Evolutionary conservation across 768 basidiomycete species (phyloP), one percentile per base, ranked within the genome.

Genomic region (Macrolepiota albuminosa): DNA sequence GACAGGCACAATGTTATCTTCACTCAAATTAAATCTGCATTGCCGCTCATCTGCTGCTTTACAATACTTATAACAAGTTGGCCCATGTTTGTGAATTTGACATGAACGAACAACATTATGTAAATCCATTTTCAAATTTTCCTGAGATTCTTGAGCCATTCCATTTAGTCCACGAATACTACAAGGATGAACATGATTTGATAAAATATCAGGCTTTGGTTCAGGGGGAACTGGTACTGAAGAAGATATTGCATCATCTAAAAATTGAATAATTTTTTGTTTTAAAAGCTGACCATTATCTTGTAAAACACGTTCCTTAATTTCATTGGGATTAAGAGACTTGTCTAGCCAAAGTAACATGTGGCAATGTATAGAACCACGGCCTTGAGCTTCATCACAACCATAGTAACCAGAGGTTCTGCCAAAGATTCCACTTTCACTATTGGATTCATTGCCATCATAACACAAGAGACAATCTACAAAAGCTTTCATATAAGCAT

Each of bases 361-460:
- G 58, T 78, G 76, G 58, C 73, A 73, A 61, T 78, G 76, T 1
- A 77, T 47, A 1, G 74, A 67, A 0, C 77, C 76, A 11, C 72
- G 48, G 0, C 76, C 76, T 64, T 76, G 67, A 1, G 62, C 61
- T 56, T 68, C 64, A 0, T 76, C 72, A 58, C 72, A 72, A 2
- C 79, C 78, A 61, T 78, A 80, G 58, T 75, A 76, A 0, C 66
- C 74, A 13, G 64, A 70, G 0, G 72, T 67, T 3, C 49, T 5
- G 0, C 80, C 78, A 0, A 80, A 58, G 1, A 77, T 48, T 0
- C 79, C 74, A 2, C 64, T 66, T 21, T 21, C 21, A 21, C 21
- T 21, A 21, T 21, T 21, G 21, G 21, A 21, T 39, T 69, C 56
- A 68, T 60, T 0, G 29, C 29, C 4, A 29, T 29, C 29, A 29